phyloP scores from a whole-genome alignment of 2,329 filamentous ascomycete species.

The Botrytis elliptica region DNA sequence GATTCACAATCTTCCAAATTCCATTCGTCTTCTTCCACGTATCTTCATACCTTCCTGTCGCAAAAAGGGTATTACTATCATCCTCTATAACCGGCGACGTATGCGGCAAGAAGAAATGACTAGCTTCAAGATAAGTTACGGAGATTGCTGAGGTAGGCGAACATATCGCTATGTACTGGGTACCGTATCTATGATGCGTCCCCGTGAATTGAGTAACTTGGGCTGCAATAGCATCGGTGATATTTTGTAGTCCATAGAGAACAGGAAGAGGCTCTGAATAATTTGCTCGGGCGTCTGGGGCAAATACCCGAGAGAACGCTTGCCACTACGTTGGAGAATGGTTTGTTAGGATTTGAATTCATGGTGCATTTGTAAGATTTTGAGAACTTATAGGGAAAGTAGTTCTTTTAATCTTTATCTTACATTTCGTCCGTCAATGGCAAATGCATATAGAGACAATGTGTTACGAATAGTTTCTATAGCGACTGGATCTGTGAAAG shows the following conservation, averaged over 20 bases:
- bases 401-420: not conserved
- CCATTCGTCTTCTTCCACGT: not conserved
- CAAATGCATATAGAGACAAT: not conserved
- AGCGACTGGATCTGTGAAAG: not conserved
- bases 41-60: not conserved
- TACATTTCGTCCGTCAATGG: not conserved
- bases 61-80: not conserved
- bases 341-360: not conserved
- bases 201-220: not conserved
- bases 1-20: not conserved
- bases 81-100: not conserved
- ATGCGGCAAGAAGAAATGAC: not conserved
- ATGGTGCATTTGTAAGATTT: not conserved
- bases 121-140: not conserved
- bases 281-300: not conserved
- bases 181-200: constrained; percentile 7
- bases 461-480: not conserved
- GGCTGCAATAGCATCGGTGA: not conserved
- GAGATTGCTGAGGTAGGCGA: not conserved
- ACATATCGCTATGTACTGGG: not conserved
- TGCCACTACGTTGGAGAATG: not conserved
- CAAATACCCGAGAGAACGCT: not conserved
- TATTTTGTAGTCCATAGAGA: not conserved
- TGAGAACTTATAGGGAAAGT: not conserved
- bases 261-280: not conserved